phyloP scores from a whole-genome alignment of 2,329 filamentous ascomycete species.

The Phaeophleospora eucalypticola region DNA sequence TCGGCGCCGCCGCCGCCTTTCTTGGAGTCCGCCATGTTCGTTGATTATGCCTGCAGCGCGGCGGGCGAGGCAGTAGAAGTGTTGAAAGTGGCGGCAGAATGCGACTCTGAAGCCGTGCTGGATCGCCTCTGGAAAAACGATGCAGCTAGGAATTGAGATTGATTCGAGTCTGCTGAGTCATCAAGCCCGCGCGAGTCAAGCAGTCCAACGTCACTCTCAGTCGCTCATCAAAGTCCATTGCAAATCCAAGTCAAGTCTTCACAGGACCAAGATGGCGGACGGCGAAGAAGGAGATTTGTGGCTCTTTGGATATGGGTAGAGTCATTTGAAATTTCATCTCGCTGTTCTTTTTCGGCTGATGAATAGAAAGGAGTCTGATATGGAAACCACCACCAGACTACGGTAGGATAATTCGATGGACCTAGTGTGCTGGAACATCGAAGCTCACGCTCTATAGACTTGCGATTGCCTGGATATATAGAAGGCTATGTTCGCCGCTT shows the following conservation, averaged over 20 bases:
- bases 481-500: constrained; percentile 91
- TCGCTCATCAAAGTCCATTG: too few species aligned
- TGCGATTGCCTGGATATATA: constrained; percentile 82
- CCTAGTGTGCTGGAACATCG: background rate
- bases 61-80: background rate
- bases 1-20: constrained; percentile 30
- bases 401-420: constrained; percentile 60
- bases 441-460: constrained; percentile 54
- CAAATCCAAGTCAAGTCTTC: too few species aligned
- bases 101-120: background rate
- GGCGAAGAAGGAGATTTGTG: constrained; percentile 61
- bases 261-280: constrained; percentile 1
- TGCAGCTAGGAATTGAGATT: too few species aligned
- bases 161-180: background rate
- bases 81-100: background rate
- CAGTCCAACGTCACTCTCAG: background rate
- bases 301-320: constrained; percentile 93
- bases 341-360: constrained; percentile 10
- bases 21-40: constrained; percentile 30
- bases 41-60: background rate
- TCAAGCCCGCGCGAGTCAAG: background rate
- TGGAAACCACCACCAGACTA: constrained; percentile 98
- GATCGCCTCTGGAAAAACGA: too few species aligned
- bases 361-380: constrained; percentile 70
- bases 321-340: background rate